A percentile compares a stretch with the other conserved stretches of the same genome.
Evolutionary conservation across 2,329 filamentous ascomycete genomes (phyloP).

Genomic region (Ambrosiella cleistominuta): DNA sequence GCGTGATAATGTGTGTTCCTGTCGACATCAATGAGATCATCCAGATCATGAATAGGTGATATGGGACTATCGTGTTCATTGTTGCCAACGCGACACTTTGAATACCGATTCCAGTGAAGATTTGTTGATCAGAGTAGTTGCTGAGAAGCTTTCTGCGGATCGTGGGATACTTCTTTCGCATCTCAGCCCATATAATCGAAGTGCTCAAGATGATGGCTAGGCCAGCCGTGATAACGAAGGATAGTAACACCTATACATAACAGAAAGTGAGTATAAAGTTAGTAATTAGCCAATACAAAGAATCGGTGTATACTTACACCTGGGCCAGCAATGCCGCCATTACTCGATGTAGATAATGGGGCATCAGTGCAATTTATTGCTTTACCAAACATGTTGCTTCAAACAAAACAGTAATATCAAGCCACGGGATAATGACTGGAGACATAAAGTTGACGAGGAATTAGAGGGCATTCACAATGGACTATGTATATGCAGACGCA

Average conservation of each 20-base stretch:
- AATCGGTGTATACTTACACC: conserved; percentile 7
- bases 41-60: conserved; percentile 58
- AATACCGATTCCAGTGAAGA: conserved; percentile 51
- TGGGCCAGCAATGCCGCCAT: conserved; percentile 13
- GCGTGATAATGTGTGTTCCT: conserved; percentile 45
- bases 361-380: conserved; percentile 25
- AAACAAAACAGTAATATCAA: neutral
- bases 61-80: conserved; percentile 39
- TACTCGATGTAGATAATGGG: conserved; percentile 26
- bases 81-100: conserved; percentile 45
- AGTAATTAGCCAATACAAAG: neutral
- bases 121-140: conserved; percentile 50
- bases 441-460: neutral
- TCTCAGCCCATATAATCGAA: conserved; percentile 38
- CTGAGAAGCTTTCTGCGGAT: conserved; percentile 47
- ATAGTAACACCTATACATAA: conserved; percentile 35
- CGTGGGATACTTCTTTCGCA: conserved; percentile 28
- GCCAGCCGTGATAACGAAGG: conserved; percentile 46
- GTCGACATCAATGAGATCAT: conserved; percentile 47
- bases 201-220: conserved; percentile 37
- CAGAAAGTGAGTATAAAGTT: neutral
- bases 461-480: neutral
- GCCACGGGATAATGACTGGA: neutral
- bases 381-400: conserved; percentile 9
- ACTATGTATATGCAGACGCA: neutral